phyloP scores from a whole-genome alignment of 495 filamentous ascomycete genomes.

The Annulohypoxylon stygium region DNA sequence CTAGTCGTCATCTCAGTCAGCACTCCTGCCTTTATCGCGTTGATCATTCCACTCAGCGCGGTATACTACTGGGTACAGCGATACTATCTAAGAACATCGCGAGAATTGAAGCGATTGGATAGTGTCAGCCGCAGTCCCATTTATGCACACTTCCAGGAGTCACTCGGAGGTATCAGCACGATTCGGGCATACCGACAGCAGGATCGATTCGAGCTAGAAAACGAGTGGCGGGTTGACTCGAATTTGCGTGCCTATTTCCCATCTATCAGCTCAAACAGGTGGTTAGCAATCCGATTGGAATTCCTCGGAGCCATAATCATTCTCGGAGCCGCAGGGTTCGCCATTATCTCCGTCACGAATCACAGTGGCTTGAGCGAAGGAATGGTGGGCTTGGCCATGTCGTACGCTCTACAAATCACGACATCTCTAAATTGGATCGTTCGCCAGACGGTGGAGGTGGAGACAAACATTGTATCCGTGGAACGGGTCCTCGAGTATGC shows the following conservation, averaged over 20 bases:
- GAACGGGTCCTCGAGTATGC: conserved; percentile 98
- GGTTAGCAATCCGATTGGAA: conserved; percentile 95
- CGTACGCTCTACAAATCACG: conserved; percentile 96
- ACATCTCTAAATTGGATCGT: conserved; percentile 99
- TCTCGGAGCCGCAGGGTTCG: conserved; percentile 83
- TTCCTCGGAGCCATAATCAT: conserved; percentile 98
- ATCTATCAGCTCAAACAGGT: conserved; percentile 94
- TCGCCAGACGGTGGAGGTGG: conserved; percentile 97
- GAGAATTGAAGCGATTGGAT: conserved; percentile 95
- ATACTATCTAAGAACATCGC: conserved; percentile 96
- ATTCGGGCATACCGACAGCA: conserved; percentile 96
- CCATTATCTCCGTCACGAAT: conserved; percentile 82
- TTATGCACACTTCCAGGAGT: conserved; percentile 98
- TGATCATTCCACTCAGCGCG: conserved; percentile 83
- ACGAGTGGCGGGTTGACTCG: conserved; percentile 97
- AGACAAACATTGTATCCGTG: conserved; percentile 99
- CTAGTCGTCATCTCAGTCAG: conserved; percentile 84
- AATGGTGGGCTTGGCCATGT: conserved; percentile 93
- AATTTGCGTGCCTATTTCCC: conserved; percentile 97
- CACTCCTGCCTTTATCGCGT: conserved; percentile 82
- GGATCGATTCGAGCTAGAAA: conserved; percentile 87
- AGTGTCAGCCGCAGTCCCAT: conserved; percentile 96
- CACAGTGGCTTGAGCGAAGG: conserved; percentile 78
- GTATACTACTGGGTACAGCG: conserved; percentile 95
- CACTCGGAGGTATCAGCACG: conserved; percentile 93